Conservation (phyloP, 306 rosid species). For the Begonia peltatifolia region DNA sequence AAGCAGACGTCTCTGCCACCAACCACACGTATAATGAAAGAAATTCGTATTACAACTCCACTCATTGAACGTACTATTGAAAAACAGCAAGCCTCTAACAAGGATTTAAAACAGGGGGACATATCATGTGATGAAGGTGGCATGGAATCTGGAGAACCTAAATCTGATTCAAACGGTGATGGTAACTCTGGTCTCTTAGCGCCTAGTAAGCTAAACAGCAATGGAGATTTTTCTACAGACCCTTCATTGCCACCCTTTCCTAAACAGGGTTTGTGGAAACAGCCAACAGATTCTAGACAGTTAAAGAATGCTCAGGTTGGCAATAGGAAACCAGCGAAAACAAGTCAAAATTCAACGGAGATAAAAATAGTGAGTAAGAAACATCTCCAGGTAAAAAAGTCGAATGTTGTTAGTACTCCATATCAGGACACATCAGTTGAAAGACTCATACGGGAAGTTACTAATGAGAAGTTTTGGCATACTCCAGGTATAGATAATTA, state of each 20-base stretch:
- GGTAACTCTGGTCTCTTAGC: constrained; percentile 31
- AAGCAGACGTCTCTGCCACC: constrained; percentile 60
- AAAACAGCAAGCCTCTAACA: constrained; percentile 23
- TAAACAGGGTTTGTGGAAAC: constrained; percentile 88
- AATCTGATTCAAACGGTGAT: constrained; percentile 61
- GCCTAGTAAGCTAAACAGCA: constrained; percentile 49
- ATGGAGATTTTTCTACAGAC: constrained; percentile 45
- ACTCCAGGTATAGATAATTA: constrained; percentile 60
- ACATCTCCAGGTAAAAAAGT: constrained; percentile 60
- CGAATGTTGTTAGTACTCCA: constrained; percentile 27
- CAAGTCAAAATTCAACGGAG: constrained; percentile 50
- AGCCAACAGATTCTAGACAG: constrained; percentile 54
- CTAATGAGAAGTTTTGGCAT: constrained; percentile 96
- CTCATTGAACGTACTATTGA: constrained; percentile 51
- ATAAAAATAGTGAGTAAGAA: constrained; percentile 59
- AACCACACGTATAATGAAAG: constrained; percentile 57
- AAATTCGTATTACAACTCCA: constrained; percentile 38
- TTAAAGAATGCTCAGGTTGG: constrained; percentile 28
- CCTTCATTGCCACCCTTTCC: constrained; percentile 48
- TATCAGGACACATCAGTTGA: constrained; percentile 90
- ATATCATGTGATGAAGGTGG: constrained; percentile 42
- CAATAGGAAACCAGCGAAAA: constrained; percentile 43
- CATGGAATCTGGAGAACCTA: constrained; percentile 44
- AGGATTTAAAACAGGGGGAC: constrained; percentile 59
- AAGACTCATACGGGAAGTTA: constrained; percentile 96